These are phyloP conservation scores for Fraxinus dipetala DNA, from an alignment of 305 asterid species.

Conservation along the genomic window DNA sequence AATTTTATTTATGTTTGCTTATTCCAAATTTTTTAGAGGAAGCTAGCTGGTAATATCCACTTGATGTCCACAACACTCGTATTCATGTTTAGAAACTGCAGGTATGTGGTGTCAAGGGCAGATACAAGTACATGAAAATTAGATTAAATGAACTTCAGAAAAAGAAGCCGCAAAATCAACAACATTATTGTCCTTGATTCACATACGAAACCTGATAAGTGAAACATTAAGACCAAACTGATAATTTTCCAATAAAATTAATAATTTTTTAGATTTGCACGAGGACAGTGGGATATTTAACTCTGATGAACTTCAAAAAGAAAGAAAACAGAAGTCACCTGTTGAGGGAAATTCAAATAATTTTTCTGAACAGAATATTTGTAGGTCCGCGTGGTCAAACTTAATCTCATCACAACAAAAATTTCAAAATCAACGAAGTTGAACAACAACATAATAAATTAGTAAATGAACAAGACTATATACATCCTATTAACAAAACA, in stretches of 20 bases:
- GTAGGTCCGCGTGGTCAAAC: not conserved
- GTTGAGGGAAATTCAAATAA: not conserved
- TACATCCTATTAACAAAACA: not conserved
- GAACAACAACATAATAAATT: not conserved
- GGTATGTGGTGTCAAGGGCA: not conserved
- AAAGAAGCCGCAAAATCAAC: not conserved
- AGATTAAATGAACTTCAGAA: not conserved
- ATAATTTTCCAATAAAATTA: not conserved
- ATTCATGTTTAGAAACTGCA: not conserved
- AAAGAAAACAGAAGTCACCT: not conserved
- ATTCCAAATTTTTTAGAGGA: not conserved
- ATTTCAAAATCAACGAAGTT: not conserved
- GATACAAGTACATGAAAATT: not conserved
- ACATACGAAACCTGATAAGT: not conserved
- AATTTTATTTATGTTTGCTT: not conserved
- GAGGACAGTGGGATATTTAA: not conserved
- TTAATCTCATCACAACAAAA: not conserved
- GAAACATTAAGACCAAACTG: not conserved
- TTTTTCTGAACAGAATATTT: not conserved
- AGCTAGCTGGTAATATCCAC: not conserved
- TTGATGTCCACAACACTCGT: not conserved
- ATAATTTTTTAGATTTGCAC: not conserved
- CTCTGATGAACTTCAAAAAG: not conserved
- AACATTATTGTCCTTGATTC: not conserved
- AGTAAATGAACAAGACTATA: not conserved